Percentiles rank a stretch among this genome's conserved stretches.
phyloP scores from a whole-genome alignment of 2,329 filamentous ascomycete genomes.

The Talaromyces sp. region DNA sequence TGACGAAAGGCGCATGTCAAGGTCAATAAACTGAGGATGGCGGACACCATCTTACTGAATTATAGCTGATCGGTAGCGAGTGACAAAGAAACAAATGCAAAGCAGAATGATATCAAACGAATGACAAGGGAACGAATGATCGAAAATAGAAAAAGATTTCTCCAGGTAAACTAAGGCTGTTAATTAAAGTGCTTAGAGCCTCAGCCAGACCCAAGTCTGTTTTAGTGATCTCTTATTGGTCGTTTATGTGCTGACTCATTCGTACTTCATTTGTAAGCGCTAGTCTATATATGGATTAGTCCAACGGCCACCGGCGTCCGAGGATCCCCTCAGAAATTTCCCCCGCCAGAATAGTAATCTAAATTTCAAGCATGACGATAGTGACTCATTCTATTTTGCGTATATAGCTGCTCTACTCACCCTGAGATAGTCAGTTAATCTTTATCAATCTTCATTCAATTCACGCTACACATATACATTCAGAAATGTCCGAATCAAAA shows the following conservation, averaged over 20 bases:
- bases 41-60: constrained; percentile 19
- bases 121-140: neutral
- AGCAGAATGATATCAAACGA: neutral
- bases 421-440: neutral
- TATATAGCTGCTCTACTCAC: neutral
- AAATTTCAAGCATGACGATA: neutral
- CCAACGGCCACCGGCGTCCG: neutral
- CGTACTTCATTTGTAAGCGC: neutral
- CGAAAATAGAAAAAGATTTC: neutral
- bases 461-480: neutral
- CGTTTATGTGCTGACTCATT: neutral
- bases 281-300: neutral
- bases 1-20: constrained; percentile 20
- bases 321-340: neutral
- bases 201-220: neutral
- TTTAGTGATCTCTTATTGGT: neutral
- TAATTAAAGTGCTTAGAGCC: neutral
- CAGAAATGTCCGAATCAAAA: neutral
- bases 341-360: neutral
- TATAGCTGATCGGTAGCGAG: neutral
- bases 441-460: neutral
- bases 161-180: neutral
- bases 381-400: neutral
- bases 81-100: neutral
- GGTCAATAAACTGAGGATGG: constrained; percentile 18